Base-by-base conservation (phyloP, 192 early-diverging fungal species). In the Backusella tarrabulga region DNA sequence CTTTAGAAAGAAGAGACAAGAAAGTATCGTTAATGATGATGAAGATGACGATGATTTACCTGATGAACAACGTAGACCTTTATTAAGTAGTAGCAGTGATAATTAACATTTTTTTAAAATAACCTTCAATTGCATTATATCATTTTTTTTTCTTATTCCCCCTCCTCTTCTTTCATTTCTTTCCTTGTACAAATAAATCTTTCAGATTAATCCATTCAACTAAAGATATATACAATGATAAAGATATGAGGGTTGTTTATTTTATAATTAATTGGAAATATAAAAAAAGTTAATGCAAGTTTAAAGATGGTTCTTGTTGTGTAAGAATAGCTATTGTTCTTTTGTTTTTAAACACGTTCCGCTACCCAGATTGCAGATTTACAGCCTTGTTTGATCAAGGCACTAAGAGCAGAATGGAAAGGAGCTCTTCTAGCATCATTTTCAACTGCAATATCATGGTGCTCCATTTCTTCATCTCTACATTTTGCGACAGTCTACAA, bases 401-500 rank as follows among this genome's bases (percentile, higher is more conserved):
- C 86, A 68, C 89, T 91, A 54, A 97, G 88, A 14, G 87, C 81
- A 66, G 85, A 82, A 77, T 97, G 90, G 52, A 92, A 85, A 14
- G 96, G 95, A 14, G 97, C 97, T 88, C 88, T 83, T 75, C 90
- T 88, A n/a, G 96, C 91, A 60, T 96, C 95, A 71, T 95, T 87
- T 50, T 93, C 92, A 0, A 99, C 87, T 11, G 97, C 96, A 38
- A 92, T 94, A 82, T 96, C 93, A 73, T 94, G 77, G 81, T 99
- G 97, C 76, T 98, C 96, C 34, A 99, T 88, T 84, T 99, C 97
- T 74, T 99, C 96, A 79, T 99, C 97, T 6, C 97, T 85, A 71
- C 95, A 97, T 77, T 95, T 88, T 75, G 94, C 89, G 60, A 99
- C 92, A 6, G 92, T 87, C 88, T 90, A 80, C 12, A 56, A 68